Conservation (phyloP, 2,329 filamentous ascomycete species). For the Fusarium tupiense region DNA sequence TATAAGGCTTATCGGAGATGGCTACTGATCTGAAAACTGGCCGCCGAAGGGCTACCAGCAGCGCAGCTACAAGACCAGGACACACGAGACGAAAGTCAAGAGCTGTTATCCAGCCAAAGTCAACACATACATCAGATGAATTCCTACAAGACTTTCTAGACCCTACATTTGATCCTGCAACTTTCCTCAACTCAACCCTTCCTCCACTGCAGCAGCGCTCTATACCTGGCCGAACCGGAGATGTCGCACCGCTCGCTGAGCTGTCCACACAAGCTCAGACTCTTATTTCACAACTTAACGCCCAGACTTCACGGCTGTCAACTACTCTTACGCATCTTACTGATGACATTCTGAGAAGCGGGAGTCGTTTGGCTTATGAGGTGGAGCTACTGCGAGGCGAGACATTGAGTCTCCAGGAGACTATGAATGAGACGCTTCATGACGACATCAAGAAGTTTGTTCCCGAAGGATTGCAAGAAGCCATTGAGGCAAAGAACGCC, state of each 20-base stretch:
- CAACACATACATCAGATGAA: constrained; percentile 74
- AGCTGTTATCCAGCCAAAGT: constrained; percentile 58
- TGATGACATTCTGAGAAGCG: constrained; percentile 92
- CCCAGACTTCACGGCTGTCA: constrained; percentile 85
- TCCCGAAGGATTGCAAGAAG: constrained; percentile 58
- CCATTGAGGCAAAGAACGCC: constrained; percentile 40
- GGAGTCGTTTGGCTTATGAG: constrained; percentile 89
- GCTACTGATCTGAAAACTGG: constrained; percentile 45
- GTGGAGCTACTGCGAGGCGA: constrained; percentile 94
- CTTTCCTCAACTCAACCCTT: constrained; percentile 84
- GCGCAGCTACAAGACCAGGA: constrained; percentile 52
- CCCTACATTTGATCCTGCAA: constrained; percentile 81
- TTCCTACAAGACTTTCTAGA: constrained; percentile 79
- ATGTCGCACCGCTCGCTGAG: constrained; percentile 72
- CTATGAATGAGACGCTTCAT: constrained; percentile 76
- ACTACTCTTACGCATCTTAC: constrained; percentile 87
- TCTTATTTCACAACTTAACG: constrained; percentile 86
- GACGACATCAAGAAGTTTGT: constrained; percentile 79
- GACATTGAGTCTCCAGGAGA: constrained; percentile 81
- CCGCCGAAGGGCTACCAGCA: constrained; percentile 61
- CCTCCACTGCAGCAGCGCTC: constrained; percentile 69
- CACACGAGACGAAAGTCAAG: constrained; percentile 54
- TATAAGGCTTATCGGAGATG: constrained; percentile 29
- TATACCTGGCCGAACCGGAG: constrained; percentile 38
- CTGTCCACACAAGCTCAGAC: constrained; percentile 83